Conservation (phyloP, 2,329 filamentous ascomycete genomes). For the Colletotrichum viniferum region DNA sequence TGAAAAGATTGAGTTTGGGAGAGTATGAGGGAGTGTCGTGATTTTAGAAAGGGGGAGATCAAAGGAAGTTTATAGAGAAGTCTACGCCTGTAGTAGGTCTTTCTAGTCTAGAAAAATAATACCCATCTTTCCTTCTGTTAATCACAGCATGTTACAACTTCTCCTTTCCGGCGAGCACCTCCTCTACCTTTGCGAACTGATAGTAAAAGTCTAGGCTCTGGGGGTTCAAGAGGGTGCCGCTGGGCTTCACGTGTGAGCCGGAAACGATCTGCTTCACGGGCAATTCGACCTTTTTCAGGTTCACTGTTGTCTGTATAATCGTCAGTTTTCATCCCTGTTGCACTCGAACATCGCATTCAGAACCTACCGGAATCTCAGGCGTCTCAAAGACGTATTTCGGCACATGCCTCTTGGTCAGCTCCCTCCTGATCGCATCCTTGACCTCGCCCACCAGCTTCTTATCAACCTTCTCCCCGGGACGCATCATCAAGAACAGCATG, state of each 20-base stretch:
- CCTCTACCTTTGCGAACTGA: slow-evolving; percentile 75
- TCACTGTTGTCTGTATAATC: slow-evolving; percentile 70
- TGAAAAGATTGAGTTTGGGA: slow-evolving; percentile 17
- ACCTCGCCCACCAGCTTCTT: slow-evolving; percentile 59
- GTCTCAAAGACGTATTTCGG: slow-evolving; percentile 81
- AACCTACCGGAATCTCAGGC: slow-evolving; percentile 76
- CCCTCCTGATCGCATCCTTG: slow-evolving; percentile 67
- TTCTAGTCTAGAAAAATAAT: neutral
- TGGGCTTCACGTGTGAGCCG: slow-evolving; percentile 74
- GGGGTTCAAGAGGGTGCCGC: slow-evolving; percentile 78
- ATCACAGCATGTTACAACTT: slow-evolving; percentile 44
- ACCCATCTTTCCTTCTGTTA: neutral
- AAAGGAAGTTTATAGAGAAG: neutral
- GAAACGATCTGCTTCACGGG: slow-evolving; percentile 86
- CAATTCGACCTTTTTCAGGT: slow-evolving; percentile 84
- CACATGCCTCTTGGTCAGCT: slow-evolving; percentile 75
- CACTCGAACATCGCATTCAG: neutral
- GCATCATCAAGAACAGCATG: slow-evolving; percentile 61
- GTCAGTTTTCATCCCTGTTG: slow-evolving; percentile 18
- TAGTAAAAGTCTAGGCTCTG: slow-evolving; percentile 80
- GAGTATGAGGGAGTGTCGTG: neutral
- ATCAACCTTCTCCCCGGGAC: slow-evolving; percentile 60
- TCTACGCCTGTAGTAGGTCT: neutral
- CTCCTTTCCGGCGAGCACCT: slow-evolving; percentile 51
- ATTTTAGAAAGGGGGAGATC: neutral